Evolutionary conservation across 2,329 filamentous ascomycete genomes (phyloP), one percentile per base, ranked within the genome.

Genomic region (Acrocalymma vagum): DNA sequence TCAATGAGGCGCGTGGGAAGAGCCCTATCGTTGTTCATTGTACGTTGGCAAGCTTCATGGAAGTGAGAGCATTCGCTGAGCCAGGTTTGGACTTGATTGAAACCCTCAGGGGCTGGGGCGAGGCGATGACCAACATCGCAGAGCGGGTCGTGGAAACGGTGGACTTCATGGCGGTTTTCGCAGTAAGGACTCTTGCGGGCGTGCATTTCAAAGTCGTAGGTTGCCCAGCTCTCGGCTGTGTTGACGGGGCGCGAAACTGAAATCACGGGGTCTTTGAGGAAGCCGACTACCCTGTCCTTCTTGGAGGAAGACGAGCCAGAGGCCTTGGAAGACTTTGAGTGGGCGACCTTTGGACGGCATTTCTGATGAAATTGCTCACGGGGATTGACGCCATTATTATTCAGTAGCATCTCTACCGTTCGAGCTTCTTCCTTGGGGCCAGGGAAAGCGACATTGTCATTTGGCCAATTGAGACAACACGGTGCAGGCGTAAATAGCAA

Each of bases 181-280:
- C 76, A 78, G 43, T 67, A 61, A 29, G 50, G 57, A 60, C 76
- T 78, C 45, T 65, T 67, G 33, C 67, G 66, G 23, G 73, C 73
- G 60, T 78, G 76, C 43, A 60, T 65, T 53, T 78, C 75, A 43
- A 76, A 77, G 65, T 75, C 60, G 62, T 76, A 75, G 39, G 74
- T 57, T 2, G 71, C 70, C 73, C 74, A 76, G 47, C 67, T 69
- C 60, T 78, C 75, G 24, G 63, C 52, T 5, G 58, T 55, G 43
- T 67, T 71, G 24, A 72, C 57, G 18, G 72, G 71, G 30, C 75
- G 69, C 4, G 71, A 71, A 53, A 71, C 58, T 14, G 63, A 61
- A 40, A 59, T 64, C 29, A 72, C 67, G 34, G 66, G 67, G 45
- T 69, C 67, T 35, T 55, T 55, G 44, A 56, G 51, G 54, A 71